A percentile compares a stretch with the other conserved stretches of the same genome.
Evolutionary conservation across 2,329 filamentous ascomycete species (phyloP).

Genomic region (Penicillium sp.): DNA sequence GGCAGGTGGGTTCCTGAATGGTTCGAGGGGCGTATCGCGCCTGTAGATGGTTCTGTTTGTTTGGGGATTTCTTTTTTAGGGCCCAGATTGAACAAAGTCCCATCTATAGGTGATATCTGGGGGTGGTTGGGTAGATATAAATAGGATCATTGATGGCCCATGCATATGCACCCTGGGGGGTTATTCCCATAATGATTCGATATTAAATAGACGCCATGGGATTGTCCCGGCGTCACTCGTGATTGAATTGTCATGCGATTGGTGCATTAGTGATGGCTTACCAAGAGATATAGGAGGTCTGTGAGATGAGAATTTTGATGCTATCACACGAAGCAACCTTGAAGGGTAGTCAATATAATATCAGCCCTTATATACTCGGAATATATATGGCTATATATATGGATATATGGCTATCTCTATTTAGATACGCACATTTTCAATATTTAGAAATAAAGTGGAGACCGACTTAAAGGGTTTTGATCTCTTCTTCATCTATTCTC

Average conservation of each 20-base stretch:
- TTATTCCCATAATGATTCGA: neutral
- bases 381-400: too few species aligned
- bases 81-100: neutral
- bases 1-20: slow-evolving; percentile 22
- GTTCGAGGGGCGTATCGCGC: slow-evolving; percentile 24
- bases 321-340: slow-evolving; percentile 1
- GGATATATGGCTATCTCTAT: neutral
- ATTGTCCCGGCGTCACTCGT: slow-evolving; percentile 12
- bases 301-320: neutral
- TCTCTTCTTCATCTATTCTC: neutral
- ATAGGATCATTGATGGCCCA: slow-evolving; percentile 11
- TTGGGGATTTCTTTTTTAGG: neutral
- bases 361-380: too few species aligned
- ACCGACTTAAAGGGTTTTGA: neutral
- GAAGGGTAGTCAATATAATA: too few species aligned
- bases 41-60: slow-evolving; percentile 12
- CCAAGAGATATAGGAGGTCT: slow-evolving; percentile 4
- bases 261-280: slow-evolving; percentile 14
- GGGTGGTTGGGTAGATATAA: slow-evolving; percentile 14
- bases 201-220: neutral
- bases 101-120: neutral
- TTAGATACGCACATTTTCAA: neutral
- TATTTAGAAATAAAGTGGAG: slow-evolving; percentile 11
- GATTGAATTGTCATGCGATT: slow-evolving; percentile 23
- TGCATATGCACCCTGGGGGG: neutral